A percentile compares a stretch with the other conserved stretches of the same genome.
These are phyloP conservation scores for Luzula sylvatica DNA, from an alignment of 176 grass and related monocot species.

Conservation along the genomic window DNA sequence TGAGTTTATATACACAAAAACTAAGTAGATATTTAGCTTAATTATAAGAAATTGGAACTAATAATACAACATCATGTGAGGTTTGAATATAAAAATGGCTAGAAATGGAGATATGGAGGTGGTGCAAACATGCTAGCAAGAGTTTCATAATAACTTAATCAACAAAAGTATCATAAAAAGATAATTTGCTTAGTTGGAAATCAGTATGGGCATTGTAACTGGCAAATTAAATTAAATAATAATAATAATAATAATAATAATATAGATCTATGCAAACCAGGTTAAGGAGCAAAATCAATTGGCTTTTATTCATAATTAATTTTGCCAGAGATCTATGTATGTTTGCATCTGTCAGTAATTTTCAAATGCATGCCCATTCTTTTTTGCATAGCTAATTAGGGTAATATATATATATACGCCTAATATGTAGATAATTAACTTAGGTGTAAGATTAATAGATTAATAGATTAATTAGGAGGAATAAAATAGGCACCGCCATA, in stretches of 20 bases:
- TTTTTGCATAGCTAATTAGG: background rate
- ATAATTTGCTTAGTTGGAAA: slow-evolving; percentile 14
- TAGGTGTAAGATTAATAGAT: no score
- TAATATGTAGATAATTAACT: no score
- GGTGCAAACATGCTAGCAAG: slow-evolving; percentile 31
- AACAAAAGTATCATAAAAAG: background rate
- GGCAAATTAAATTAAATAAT: background rate
- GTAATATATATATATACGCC: no score
- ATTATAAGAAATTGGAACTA: background rate
- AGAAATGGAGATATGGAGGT: slow-evolving; percentile 5
- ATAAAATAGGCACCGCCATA: background rate
- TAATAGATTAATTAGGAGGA: background rate
- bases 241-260: background rate
- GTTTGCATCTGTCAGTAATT: background rate
- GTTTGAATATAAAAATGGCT: slow-evolving; percentile 6
- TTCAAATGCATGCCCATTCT: background rate
- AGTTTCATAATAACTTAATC: background rate
- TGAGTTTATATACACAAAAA: no score
- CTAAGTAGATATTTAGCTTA: background rate
- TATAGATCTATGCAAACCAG: slow-evolving; percentile 1
- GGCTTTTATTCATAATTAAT: slow-evolving; percentile 3
- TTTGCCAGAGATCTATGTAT: background rate
- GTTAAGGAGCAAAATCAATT: background rate
- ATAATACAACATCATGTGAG: slow-evolving; percentile 11
- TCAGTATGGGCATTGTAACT: background rate